Base-by-base conservation (phyloP, 1,139 yeast genomes). In the Geotrichum reessii region DNA sequence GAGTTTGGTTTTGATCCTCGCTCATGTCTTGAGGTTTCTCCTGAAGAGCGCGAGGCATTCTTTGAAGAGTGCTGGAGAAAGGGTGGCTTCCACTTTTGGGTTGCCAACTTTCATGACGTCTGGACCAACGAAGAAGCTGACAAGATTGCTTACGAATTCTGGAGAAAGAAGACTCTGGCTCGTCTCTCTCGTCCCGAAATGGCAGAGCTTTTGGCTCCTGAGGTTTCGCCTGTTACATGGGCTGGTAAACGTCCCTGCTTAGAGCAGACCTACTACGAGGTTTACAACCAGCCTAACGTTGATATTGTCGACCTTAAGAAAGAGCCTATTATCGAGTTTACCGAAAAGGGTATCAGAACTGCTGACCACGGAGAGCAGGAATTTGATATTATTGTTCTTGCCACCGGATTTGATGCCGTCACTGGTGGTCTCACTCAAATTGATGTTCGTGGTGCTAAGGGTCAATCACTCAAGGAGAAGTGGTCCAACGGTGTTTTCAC, bases 341-440 rank as follows among this genome's bases (percentile, higher is more conserved):
- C 67, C 48, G 67, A 64, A 50, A 64, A 59, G 28, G 70, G 70
- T 11, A 59, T 68, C 56, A 58, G 57, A 24, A 63, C 68, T 24
- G 57, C 55, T 14, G 65, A 64, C 33, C 66, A 66, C 21, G 60
- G 59, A 12, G 63, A 63, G 33, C 58, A 57, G 52, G 69, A 70
- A 53, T 59, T 70, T 58, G 73, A 70, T 56, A 48, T 68, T 27
- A 62, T 70, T 55, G 61, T 67, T 21, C 63, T 69, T 44, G 73
- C 73, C 12, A 71, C 73, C n/a, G 73, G 73, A 2, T 71, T 70
- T 59, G 74, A 71, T 56, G 66, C 70, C 17, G 63, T 67, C 50
- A 69, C 73, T 44, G 74, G 74, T 17, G 70, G 71, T 9, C 64
- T 68, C 50, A 64, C 63, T 42, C 67, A 65, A 55, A 64, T 71